These are phyloP conservation scores for Fusarium foetens DNA, from an alignment of 2,329 filamentous ascomycete genomes.

Conservation along the genomic window DNA sequence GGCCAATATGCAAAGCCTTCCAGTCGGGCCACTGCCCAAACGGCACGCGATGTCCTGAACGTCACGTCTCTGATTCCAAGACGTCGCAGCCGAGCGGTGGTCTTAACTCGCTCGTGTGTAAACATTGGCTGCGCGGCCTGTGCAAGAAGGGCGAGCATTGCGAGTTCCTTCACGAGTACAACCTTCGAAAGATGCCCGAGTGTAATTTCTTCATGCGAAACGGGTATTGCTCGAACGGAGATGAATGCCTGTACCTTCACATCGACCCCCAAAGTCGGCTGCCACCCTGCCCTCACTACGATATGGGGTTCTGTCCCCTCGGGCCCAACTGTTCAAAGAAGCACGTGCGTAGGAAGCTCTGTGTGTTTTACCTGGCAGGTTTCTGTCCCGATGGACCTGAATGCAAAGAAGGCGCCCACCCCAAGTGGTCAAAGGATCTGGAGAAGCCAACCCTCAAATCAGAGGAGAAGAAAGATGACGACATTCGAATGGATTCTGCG, in stretches of 20 bases:
- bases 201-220: conserved; percentile 96
- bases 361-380: conserved; percentile 87
- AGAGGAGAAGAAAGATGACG: conserved; percentile 69
- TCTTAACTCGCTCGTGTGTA: conserved; percentile 90
- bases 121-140: conserved; percentile 96
- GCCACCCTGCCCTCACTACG: conserved; percentile 89
- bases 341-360: conserved; percentile 84
- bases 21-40: conserved; percentile 86
- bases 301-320: conserved; percentile 92
- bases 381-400: conserved; percentile 87
- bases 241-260: conserved; percentile 94
- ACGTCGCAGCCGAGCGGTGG: conserved; percentile 57
- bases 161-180: conserved; percentile 99
- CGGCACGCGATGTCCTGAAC: conserved; percentile 85
- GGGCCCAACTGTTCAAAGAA: conserved; percentile 89
- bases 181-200: conserved; percentile 97
- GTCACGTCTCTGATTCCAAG: conserved; percentile 68
- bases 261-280: conserved; percentile 84
- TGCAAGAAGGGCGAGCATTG: conserved; percentile 98
- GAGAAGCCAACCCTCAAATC: conserved; percentile 79
- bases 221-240: conserved; percentile 94
- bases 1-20: conserved; percentile 87
- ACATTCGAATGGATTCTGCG: conserved; percentile 46
- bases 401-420: conserved; percentile 85
- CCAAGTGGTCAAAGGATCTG: conserved; percentile 80